Evolutionary conservation across 345 rosid genomes (phyloP).

Genomic region (Populus tremula): DNA sequence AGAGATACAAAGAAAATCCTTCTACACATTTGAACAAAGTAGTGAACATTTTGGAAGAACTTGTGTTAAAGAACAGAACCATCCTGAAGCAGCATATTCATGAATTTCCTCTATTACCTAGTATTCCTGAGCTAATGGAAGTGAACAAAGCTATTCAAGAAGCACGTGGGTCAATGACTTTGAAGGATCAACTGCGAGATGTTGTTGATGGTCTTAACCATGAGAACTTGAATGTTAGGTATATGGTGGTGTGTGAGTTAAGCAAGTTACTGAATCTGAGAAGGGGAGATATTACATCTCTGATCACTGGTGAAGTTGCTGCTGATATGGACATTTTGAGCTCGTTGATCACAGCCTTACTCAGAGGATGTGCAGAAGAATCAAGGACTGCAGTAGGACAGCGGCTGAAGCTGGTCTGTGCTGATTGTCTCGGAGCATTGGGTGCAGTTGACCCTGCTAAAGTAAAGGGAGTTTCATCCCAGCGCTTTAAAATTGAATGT

Average conservation of each 20-base stretch:
- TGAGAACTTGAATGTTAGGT: slow-evolving; percentile 95
- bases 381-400: slow-evolving; percentile 90
- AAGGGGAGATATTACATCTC: slow-evolving; percentile 68
- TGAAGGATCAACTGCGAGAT: slow-evolving; percentile 82
- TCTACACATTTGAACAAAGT: slow-evolving; percentile 54
- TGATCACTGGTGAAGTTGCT: slow-evolving; percentile 68
- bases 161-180: slow-evolving; percentile 81
- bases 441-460: slow-evolving; percentile 99
- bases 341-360: slow-evolving; percentile 74
- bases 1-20: slow-evolving; percentile 61
- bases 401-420: slow-evolving; percentile 83
- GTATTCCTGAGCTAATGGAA: slow-evolving; percentile 65
- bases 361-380: slow-evolving; percentile 96
- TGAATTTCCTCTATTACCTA: slow-evolving; percentile 89
- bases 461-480: slow-evolving; percentile 63
- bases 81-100: slow-evolving; percentile 80
- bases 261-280: slow-evolving; percentile 71
- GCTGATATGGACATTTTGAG: slow-evolving; percentile 81
- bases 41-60: slow-evolving; percentile 80
- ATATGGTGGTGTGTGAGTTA: slow-evolving; percentile 92
- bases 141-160: slow-evolving; percentile 88
- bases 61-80: slow-evolving; percentile 71
- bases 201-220: slow-evolving; percentile 76
- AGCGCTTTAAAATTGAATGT: slow-evolving; percentile 91
- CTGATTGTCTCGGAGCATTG: slow-evolving; percentile 88